These are phyloP conservation scores for Platanus orientalis DNA, from an alignment of 164 flowering plant species.

Conservation along the genomic window DNA sequence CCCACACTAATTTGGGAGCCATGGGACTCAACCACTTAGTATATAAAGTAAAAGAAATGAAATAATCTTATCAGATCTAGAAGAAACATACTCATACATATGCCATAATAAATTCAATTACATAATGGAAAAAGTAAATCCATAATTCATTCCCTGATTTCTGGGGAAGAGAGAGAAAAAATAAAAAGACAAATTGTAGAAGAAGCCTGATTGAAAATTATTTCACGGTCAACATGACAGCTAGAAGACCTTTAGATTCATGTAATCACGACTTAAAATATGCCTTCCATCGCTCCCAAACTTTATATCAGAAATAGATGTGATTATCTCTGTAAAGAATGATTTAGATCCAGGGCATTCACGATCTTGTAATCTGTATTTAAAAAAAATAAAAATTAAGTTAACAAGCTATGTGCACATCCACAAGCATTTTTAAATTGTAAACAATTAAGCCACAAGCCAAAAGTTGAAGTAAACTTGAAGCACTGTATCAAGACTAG, in stretches of 20 bases:
- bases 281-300: constrained; percentile 67
- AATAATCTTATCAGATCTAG: too few relatives aligned
- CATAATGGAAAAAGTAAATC: too few relatives aligned
- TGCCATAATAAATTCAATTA: not conserved
- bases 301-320: constrained; percentile 74
- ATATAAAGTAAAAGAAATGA: too few relatives aligned
- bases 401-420: constrained; percentile 1
- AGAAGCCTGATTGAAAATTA: not conserved
- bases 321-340: constrained; percentile 69
- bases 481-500: not conserved
- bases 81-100: not conserved
- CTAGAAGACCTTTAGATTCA: constrained; percentile 68
- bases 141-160: not conserved
- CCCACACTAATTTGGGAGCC: not conserved
- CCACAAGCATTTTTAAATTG: not conserved
- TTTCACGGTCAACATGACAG: not conserved
- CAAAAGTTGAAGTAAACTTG: not conserved
- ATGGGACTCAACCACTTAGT: too few relatives aligned
- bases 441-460: not conserved
- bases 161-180: not conserved
- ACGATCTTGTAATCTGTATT: constrained; percentile 55
- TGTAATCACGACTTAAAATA: constrained; percentile 77
- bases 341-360: constrained; percentile 51
- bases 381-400: constrained; percentile 4
- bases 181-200: not conserved